phyloP scores from a whole-genome alignment of 2,329 filamentous ascomycete genomes.

The Proliferodiscus dingleyae region DNA sequence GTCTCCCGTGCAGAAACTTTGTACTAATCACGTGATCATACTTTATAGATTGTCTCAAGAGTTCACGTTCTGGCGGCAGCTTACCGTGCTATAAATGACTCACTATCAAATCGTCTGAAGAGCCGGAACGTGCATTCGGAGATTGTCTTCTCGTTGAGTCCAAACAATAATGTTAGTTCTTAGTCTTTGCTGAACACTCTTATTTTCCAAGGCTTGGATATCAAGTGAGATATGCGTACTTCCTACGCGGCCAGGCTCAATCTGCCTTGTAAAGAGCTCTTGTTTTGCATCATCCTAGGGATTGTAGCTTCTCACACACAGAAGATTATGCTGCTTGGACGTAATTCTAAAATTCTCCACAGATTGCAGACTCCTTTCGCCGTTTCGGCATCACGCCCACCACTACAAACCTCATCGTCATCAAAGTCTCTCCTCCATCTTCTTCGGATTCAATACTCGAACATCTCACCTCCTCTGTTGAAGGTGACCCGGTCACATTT shows the following conservation, averaged over 20 bases:
- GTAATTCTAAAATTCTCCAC: not conserved
- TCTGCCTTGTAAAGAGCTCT: too few relatives aligned
- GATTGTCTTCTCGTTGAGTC: conserved; percentile 49
- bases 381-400: conserved; percentile 74
- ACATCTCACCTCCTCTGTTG: conserved; percentile 58
- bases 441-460: conserved; percentile 35
- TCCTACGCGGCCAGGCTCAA: too few relatives aligned
- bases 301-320: too few relatives aligned
- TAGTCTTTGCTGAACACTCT: too few relatives aligned
- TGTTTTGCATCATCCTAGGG: too few relatives aligned
- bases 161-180: conserved; percentile 47
- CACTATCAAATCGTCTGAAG: conserved; percentile 37
- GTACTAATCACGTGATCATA: conserved; percentile 15
- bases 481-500: conserved; percentile 56
- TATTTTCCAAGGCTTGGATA: too few relatives aligned
- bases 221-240: too few relatives aligned
- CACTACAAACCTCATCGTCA: conserved; percentile 68
- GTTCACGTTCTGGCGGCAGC: conserved; percentile 44
- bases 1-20: not conserved
- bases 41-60: conserved; percentile 40
- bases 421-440: conserved; percentile 65
- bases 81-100: conserved; percentile 46
- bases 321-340: too few relatives aligned
- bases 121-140: conserved; percentile 52
- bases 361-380: conserved; percentile 91